These are phyloP conservation scores for Helotiales sp. DNA, from an alignment of 2,329 filamentous ascomycete species.

Conservation along the genomic window DNA sequence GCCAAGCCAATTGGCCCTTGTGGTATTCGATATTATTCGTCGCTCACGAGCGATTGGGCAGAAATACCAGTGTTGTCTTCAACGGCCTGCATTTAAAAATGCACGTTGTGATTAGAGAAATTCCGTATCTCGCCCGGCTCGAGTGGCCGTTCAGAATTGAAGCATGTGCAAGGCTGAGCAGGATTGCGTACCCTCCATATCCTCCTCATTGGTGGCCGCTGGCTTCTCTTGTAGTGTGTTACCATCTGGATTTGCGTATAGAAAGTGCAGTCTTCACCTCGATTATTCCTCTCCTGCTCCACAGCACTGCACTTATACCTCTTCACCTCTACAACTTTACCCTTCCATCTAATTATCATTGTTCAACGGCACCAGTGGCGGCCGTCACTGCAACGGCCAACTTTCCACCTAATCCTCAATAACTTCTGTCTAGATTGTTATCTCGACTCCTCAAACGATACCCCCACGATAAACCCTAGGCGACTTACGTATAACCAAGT, in stretches of 20 bases:
- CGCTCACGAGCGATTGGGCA: neutral
- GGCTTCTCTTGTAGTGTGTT: neutral
- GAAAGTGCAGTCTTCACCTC: neutral
- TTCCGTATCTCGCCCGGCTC: neutral
- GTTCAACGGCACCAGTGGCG: neutral
- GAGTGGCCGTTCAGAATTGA: neutral
- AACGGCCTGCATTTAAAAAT: neutral
- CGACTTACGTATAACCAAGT: neutral
- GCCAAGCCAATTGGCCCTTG: neutral
- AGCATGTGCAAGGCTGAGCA: neutral
- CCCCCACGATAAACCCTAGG: neutral
- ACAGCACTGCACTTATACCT: neutral
- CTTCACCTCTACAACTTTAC: too few species aligned
- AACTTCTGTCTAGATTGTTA: neutral
- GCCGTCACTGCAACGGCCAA: neutral
- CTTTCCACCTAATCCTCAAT: neutral
- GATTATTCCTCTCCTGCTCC: neutral
- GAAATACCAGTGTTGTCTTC: too few species aligned
- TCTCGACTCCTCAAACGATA: neutral
- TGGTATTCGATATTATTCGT: neutral
- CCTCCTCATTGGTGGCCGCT: neutral
- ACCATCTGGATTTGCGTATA: neutral
- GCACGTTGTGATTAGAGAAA: neutral
- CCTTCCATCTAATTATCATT: too few species aligned
- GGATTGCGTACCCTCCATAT: neutral